Percentiles rank a stretch among this genome's conserved stretches.
Evolutionary conservation across 495 filamentous ascomycete species (phyloP).

Genomic region (Thermothielavioides terrestris): DNA sequence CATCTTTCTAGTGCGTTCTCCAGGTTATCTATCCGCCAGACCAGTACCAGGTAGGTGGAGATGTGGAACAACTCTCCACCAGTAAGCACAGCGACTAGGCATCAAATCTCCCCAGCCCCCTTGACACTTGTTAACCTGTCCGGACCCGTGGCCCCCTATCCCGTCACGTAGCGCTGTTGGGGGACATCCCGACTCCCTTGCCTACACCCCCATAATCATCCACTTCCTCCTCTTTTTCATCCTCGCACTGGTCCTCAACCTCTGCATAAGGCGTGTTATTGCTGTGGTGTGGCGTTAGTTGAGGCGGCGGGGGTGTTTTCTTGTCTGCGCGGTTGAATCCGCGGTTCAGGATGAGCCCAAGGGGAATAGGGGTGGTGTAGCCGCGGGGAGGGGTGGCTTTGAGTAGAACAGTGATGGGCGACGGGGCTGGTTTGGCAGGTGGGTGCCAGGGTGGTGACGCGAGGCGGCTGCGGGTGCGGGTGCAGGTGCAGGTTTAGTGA

Average conservation of each 20-base stretch:
- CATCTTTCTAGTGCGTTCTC: no score
- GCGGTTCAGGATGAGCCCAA: background rate
- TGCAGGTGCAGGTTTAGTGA: background rate
- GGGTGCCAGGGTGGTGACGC: background rate
- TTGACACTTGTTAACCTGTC: background rate
- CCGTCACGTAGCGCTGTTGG: background rate
- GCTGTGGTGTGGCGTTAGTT: background rate
- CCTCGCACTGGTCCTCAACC: background rate
- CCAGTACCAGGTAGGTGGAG: no score
- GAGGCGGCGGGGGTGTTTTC: background rate
- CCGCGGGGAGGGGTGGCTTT: constrained; percentile 27
- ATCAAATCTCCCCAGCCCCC: no score
- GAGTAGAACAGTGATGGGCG: constrained; percentile 25
- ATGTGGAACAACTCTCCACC: no score
- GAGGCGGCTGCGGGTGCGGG: background rate
- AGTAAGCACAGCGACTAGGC: no score
- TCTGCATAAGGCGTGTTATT: background rate
- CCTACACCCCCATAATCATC: background rate
- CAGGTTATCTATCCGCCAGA: no score
- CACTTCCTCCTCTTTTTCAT: background rate
- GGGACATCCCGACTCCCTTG: background rate
- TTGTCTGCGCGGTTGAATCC: background rate
- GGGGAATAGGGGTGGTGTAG: constrained; percentile 31
- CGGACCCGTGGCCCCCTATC: background rate
- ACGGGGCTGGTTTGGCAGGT: background rate